Evolutionary conservation across 73 alveolate species (phyloP), one percentile per base, ranked within the genome.

Genomic region (Stentor roeselii): DNA sequence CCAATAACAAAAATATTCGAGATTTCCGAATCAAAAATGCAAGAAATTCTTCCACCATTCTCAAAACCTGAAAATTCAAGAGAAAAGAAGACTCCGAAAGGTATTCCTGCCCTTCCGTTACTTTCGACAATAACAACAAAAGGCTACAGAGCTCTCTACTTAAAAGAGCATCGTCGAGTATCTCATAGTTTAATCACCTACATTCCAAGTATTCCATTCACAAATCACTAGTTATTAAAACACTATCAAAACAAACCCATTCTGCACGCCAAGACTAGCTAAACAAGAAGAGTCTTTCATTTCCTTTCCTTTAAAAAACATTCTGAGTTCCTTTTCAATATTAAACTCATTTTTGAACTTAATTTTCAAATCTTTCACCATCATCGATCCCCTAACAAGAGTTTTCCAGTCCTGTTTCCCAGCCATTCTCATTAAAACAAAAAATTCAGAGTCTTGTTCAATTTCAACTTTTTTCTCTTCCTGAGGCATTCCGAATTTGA

Each of bases 231-330:
- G n/a, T n/a, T n/a, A n/a, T n/a, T n/a, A n/a, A n/a, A n/a, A n/a
- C n/a, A n/a, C n/a, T n/a, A n/a, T n/a, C n/a, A n/a, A n/a, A n/a
- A n/a, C n/a, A n/a, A n/a, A n/a, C n/a, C n/a, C n/a, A n/a, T n/a
- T n/a, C n/a, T n/a, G n/a, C n/a, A n/a, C n/a, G n/a, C n/a, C n/a
- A n/a, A n/a, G n/a, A n/a, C n/a, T n/a, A n/a, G n/a, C n/a, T n/a
- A n/a, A n/a, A n/a, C n/a, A n/a, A n/a, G n/a, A n/a, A n/a, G n/a
- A n/a, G 80, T 67, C 80, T 67, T 67, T 67, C 14, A 67, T 14
- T 67, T 67, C 80, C 41, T 34, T 67, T 30, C 80, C 80, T 27
- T 2, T 67, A 21, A 32, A 67, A 67, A 67, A 67, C 80, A 67
- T 30, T 32, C 80, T 67, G 14, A 67, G 11, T n/a, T 67, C 67